These are phyloP conservation scores for Paramecium sexaurelia DNA, from an alignment of 73 alveolate species.

Conservation along the genomic window DNA sequence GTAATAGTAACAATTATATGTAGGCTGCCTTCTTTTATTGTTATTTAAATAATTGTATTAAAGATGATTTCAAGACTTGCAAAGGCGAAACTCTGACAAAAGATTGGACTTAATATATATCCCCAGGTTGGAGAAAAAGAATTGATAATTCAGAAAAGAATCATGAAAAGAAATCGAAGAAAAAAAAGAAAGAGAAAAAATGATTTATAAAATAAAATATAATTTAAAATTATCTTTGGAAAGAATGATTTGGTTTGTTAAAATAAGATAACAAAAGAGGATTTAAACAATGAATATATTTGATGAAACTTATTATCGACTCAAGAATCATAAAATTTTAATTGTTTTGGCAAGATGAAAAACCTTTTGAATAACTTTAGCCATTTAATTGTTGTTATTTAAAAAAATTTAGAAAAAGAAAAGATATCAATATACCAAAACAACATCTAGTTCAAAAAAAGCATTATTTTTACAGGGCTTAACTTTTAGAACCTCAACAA, in stretches of 20 bases:
- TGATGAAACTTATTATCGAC: too few species aligned
- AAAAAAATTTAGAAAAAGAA: too few species aligned
- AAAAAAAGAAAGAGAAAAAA: background rate
- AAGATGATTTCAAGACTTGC: background rate
- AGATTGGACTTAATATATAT: slow-evolving; percentile 34
- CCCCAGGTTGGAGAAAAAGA: slow-evolving; percentile 52
- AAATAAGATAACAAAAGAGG: too few species aligned
- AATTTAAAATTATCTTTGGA: too few species aligned
- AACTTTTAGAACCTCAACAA: background rate
- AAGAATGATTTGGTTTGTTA: too few species aligned
- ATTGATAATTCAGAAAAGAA: background rate
- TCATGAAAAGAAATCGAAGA: background rate
- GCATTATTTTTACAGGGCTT: background rate
- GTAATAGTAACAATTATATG: background rate
- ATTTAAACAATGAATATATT: too few species aligned
- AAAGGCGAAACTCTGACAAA: background rate
- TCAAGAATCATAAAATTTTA: too few species aligned
- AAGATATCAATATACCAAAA: too few species aligned
- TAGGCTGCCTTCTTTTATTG: slow-evolving; percentile 13
- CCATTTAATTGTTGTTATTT: too few species aligned
- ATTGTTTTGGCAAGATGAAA: too few species aligned
- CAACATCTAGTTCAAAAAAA: too few species aligned
- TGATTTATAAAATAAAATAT: background rate
- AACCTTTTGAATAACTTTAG: too few species aligned
- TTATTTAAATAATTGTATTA: background rate